Base-by-base conservation (phyloP, 169 alveolate genomes). In the Plasmodium ovale region DNA sequence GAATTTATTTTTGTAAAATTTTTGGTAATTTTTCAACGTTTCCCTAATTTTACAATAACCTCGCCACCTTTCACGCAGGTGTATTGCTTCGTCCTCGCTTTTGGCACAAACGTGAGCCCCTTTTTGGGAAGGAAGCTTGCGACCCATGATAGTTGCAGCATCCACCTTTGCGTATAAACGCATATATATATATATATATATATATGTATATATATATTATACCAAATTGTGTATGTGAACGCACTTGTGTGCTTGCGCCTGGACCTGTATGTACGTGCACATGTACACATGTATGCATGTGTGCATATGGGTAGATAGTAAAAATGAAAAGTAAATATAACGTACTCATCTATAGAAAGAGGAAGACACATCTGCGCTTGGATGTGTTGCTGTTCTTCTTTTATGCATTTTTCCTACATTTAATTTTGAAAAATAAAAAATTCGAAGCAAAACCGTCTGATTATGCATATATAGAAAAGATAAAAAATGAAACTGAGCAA, bases 381-480 rank as follows among this genome's bases (percentile, higher is more conserved):
- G 90, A 82, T 53, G 90, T 82, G 42, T 59, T 82, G 47, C 72
- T 82, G 56, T 82, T 82, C 44, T 65, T 82, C 29, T 67, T 82
- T 59, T 82, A 82, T 59, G 58, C 60, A 19, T 21, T 51, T 65
- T 82, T 65, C 53, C 27, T 82, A 7, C 53, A 64, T 59, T 29
- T 82, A 16, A 64, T 82, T 33, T 67, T 82, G 29, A 35, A 82
- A 53, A 82, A 82, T 51, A 58, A 82, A 44, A 82, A 82, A 53
- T 82, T 82, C 39, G 67, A 82, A 64, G 90, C 90, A 0, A 51
- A 49, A 47, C 72, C 37, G n/a, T n/a, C 56, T 19, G 90, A 82
- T 82, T 82, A 82, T 67, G 85, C 64, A 69, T 82, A 82, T 42
- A 21, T 82, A 14, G 84, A 54, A 29, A 64, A 31, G 7, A 19